Evolutionary conservation across 1,284 basidiomycete species (phyloP).

Genomic region (Afroboletus lepidellus): DNA sequence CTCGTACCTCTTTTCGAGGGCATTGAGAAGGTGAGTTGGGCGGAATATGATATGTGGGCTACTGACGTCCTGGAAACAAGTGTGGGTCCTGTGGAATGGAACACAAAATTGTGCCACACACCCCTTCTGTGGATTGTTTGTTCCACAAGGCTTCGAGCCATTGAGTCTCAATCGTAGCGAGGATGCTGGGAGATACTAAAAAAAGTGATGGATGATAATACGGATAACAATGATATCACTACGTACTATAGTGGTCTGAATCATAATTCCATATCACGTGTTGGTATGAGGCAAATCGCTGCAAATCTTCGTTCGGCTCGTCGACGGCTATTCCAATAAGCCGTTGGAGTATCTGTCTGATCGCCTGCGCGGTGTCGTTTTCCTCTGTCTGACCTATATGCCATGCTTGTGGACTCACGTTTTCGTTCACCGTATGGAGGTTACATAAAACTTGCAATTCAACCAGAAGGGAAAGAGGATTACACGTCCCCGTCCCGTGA

Average conservation of each 20-base stretch:
- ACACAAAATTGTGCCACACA: conserved; percentile 4
- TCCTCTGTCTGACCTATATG: not conserved
- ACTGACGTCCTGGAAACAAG: conserved; percentile 21
- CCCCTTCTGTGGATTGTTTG: conserved; percentile 11
- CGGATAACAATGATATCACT: not conserved
- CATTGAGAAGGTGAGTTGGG: conserved; percentile 24
- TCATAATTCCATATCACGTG: conserved; percentile 53
- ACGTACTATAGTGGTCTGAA: conserved; percentile 36
- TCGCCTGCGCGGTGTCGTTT: conserved; percentile 11
- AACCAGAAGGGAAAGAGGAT: conserved; percentile 21
- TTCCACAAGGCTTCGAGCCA: conserved; percentile 57
- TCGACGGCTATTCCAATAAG: conserved; percentile 40
- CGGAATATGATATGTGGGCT: conserved; percentile 23
- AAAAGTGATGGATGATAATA: not conserved
- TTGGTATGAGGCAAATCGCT: conserved; percentile 50
- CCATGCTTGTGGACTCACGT: conserved; percentile 15
- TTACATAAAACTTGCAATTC: conserved; percentile 26
- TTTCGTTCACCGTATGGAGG: conserved; percentile 16
- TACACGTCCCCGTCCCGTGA: conserved; percentile 8
- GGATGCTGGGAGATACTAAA: conserved; percentile 35
- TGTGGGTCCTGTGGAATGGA: not conserved
- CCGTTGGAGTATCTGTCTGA: conserved; percentile 15
- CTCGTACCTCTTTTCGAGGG: conserved; percentile 28
- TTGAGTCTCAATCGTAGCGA: conserved; percentile 38
- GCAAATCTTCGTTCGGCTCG: conserved; percentile 36